Conservation (phyloP, 108 stramenopile species). For the Asterionellopsis glacialis region DNA sequence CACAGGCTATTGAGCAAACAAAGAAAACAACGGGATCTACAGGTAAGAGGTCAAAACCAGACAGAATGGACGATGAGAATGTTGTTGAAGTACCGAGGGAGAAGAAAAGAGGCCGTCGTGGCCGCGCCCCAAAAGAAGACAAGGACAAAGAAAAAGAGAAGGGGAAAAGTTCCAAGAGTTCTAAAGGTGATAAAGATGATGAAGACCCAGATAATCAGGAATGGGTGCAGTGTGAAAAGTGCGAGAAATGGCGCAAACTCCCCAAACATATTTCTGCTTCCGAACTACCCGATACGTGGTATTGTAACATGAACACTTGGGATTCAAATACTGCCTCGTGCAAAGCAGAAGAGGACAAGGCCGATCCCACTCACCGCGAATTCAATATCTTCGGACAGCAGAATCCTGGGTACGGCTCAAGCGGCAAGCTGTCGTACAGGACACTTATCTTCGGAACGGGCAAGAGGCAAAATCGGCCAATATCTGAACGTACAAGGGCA, state of each 20-base stretch:
- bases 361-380: conserved; percentile 42
- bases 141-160: conserved; percentile 19
- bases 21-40: too few relatives aligned
- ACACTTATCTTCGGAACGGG: conserved; percentile 78
- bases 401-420: conserved; percentile 38
- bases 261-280: conserved; percentile 67
- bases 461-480: conserved; percentile 55
- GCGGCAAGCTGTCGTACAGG: conserved; percentile 70
- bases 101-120: conserved; percentile 12
- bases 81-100: not conserved
- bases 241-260: conserved; percentile 77
- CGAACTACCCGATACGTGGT: conserved; percentile 77
- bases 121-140: conserved; percentile 15
- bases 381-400: conserved; percentile 37
- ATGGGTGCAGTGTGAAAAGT: conserved; percentile 88
- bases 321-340: conserved; percentile 67
- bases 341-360: conserved; percentile 73
- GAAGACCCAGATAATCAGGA: conserved; percentile 63
- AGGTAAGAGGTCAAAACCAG: not conserved
- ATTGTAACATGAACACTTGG: conserved; percentile 84
- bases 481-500: conserved; percentile 73
- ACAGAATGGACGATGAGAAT: not conserved
- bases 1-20: too few relatives aligned
- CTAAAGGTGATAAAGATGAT: conserved; percentile 17
- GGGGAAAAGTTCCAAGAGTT: conserved; percentile 6